Evolutionary conservation across 495 filamentous ascomycete genomes (phyloP), one percentile per base, ranked within the genome.

Genomic region (Neurospora tetrasperma): DNA sequence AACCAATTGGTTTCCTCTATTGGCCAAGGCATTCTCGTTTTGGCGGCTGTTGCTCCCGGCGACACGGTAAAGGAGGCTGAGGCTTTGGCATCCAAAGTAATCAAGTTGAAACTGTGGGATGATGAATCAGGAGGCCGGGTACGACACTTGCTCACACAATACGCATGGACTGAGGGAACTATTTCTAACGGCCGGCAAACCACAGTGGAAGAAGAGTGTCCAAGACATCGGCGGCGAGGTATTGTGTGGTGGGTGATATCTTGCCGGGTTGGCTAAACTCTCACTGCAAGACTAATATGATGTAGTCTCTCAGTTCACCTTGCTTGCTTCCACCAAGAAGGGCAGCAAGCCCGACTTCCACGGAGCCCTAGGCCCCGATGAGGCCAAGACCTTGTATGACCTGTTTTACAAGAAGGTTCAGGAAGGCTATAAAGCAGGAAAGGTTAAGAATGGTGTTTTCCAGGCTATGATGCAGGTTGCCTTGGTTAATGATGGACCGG

Each of bases 381-480:
- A 92, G 39, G 96, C 96, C 14, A 93, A 89, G 73, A 85, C 84
- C 42, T 85, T 98, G 27, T 99, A 99, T 82, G 86, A 93, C 48
- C 84, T 88, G 73, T 97, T 99, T 83, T 88, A 93, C 73, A 79
- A 84, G n/a, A 91, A 91, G 74, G 89, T 97, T 35, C 86, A 91
- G 73, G 86, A 91, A 75, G 82, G 88, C 5, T 96, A 98, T 79
- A 80, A 83, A 5, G 80, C 88, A 9, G 93, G 94, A 18, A 91
- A 88, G 75, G 94, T 99, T 73, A 94, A 96, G 78, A 91, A 98
- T 78, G 96, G 96, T 16, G 89, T 97, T 43, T 99, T 98, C 80
- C 94, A 97, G 77, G 96, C 96, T 70, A 97, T 97, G 94, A 99
- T 98, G 96, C 92, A 98, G 77, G 96, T 98, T 73, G 92, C 92